Base-by-base conservation (phyloP, 495 filamentous ascomycete species). In the Lasiosphaeria miniovina region DNA sequence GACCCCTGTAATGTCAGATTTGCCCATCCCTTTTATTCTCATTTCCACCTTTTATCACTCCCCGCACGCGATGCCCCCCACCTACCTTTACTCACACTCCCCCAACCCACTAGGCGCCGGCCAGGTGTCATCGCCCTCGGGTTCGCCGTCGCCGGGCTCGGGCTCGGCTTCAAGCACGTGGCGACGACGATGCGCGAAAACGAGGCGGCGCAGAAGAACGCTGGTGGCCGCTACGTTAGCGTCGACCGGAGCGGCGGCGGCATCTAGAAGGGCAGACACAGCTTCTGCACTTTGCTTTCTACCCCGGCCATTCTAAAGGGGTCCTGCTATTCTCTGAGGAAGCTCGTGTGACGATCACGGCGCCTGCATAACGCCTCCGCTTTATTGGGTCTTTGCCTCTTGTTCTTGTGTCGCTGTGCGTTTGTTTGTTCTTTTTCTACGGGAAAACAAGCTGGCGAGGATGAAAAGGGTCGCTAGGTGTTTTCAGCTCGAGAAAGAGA, bases 231-330 rank as follows among this genome's bases (percentile, higher is more conserved):
- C 36, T 77, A 79, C 58, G 77, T 80, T 36, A 76, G 70, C 59
- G 76, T 79, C 50, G 77, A 80, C n/a, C 71, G 77, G 36, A 80
- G 77, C 59, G 77, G 77, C 14, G 77, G 77, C 4, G 77, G 77
- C 0, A 69, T 80, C 58, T 80, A 43, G 36, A 57, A 56, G 34
- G n/a, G 36, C 31, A 55, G n/a, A 43, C 15, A 43, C 3, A 55
- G 15, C 14, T 15, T 15, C 46, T n/a, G 4, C 15, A 15, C 24
- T 24, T 49, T 12, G 12, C 46, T 24, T 15, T 34, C n/a, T 33
- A 24, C 24, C 24, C 24, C 24, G 24, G 24, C 24, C 24, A 24
- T 24, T 24, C 24, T 2, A 24, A 1, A 24, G 24, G 24, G 24
- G 24, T 0, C 24, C 24, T 24, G 24, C 24, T 24, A 24, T 24